Base-by-base conservation (phyloP, 805 yeast species). In the Kodamaea kaohsiungensis region DNA sequence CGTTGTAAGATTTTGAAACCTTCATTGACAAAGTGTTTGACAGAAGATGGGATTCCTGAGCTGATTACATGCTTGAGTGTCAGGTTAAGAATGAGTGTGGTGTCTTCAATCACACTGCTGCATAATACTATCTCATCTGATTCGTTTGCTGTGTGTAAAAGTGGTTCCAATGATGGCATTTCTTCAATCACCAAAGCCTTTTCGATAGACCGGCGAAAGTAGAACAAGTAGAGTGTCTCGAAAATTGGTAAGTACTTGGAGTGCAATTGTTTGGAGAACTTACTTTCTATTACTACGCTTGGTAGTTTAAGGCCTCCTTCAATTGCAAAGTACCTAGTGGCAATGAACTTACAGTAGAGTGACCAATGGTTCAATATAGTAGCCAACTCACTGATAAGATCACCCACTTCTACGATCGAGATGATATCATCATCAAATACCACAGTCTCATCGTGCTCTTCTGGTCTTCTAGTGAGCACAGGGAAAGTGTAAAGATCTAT, bases 331-430 rank as follows among this genome's bases (percentile, higher is more conserved):
- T 92, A 90, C 55, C 87, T 82, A 16, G 82, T 79, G 0, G 88
- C 81, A 60, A 89, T 79, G 61, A 91, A 91, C 62, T 84, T 83
- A 54, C 87, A 78, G 65, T 89, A 90, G 73, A 87, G 77, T 16
- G 89, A 77, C 98, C 98, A 93, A 57, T 91, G 85, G 64, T 88
- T 89, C 64, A 93, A 72, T 66, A 95, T 87, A 7, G 87, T 76
- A 0, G 96, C 82, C 13, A 89, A 71, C 62, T 95, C 98, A 52
- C 78, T 80, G 9, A 88, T 72, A 17, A 88, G 63, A 54, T 81
- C 84, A n/a, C 89, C 88, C 10, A 88, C 80, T 45, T 85, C 83
- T 15, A 83, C 81, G n/a, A 88, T 75, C 5, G 89, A 77, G 3
- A 79, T 71, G 6, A 71, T 56, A 37, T 72, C 75, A 19, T 72